phyloP scores from a whole-genome alignment of 768 basidiomycete genomes.

The Cubamyces lactineus region DNA sequence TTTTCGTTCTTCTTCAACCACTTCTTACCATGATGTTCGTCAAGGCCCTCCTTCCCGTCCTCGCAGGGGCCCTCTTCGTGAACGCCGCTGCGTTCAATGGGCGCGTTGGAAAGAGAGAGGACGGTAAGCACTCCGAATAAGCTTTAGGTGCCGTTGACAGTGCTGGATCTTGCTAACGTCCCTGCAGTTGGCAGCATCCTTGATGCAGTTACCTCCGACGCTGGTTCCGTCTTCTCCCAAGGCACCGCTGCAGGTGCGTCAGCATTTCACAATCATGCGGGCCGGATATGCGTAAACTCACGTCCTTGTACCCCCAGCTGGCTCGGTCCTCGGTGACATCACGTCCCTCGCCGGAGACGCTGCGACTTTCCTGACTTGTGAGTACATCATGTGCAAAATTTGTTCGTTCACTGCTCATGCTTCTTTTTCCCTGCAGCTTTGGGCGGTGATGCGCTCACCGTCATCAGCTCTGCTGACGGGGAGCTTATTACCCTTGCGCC shows the following conservation, averaged over 20 bases:
- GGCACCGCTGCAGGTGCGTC: slow-evolving; percentile 34
- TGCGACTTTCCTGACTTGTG: neutral
- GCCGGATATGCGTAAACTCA: neutral
- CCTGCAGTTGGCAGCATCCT: slow-evolving; percentile 41
- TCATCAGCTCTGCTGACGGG: slow-evolving; percentile 62
- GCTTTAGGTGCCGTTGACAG: no score
- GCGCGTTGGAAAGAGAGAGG: slow-evolving; percentile 44
- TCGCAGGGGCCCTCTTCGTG: slow-evolving; percentile 37
- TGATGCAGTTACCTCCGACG: slow-evolving; percentile 43
- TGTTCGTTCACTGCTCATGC: neutral
- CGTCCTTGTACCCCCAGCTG: slow-evolving; percentile 30
- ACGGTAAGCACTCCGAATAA: slow-evolving; percentile 35
- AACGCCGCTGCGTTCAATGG: slow-evolving; percentile 38
- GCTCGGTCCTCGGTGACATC: slow-evolving; percentile 42
- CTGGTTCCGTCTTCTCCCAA: slow-evolving; percentile 31
- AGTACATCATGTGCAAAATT: neutral
- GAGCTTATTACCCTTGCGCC: slow-evolving; percentile 62
- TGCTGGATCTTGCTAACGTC: no score
- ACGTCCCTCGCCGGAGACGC: slow-evolving; percentile 27
- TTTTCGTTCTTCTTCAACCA: slow-evolving; percentile 11
- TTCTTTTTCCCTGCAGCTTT: slow-evolving; percentile 44
- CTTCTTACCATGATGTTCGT: slow-evolving; percentile 39
- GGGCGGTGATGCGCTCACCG: slow-evolving; percentile 52
- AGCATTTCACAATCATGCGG: neutral
- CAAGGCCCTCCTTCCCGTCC: slow-evolving; percentile 35